These are phyloP conservation scores for Dimocarpus longan DNA, from an alignment of 345 rosid genomes.

Conservation along the genomic window DNA sequence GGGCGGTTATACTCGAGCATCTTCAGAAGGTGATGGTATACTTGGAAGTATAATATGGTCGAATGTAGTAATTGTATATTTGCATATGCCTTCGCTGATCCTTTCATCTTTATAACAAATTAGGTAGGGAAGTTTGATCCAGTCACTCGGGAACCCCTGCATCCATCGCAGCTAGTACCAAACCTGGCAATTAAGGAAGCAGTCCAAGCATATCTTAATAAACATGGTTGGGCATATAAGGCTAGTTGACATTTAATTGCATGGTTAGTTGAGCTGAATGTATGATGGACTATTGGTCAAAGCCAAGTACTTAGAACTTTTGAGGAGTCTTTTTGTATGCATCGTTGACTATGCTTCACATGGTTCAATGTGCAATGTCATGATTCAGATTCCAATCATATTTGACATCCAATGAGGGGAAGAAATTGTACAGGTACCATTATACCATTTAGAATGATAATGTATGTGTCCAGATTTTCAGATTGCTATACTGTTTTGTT, in stretches of 20 bases:
- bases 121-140: slow-evolving; percentile 95
- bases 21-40: slow-evolving; percentile 60
- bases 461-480: background rate
- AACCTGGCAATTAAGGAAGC: slow-evolving; percentile 92
- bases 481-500: no score
- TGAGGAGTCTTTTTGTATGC: background rate
- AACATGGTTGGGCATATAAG: slow-evolving; percentile 86
- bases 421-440: background rate
- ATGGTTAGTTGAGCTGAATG: no score
- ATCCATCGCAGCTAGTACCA: slow-evolving; percentile 54
- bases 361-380: background rate
- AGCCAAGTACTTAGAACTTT: background rate
- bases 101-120: background rate
- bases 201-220: slow-evolving; percentile 69
- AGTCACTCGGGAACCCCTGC: slow-evolving; percentile 64
- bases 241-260: slow-evolving; percentile 19
- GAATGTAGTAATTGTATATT: background rate
- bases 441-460: background rate
- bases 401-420: background rate
- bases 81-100: background rate
- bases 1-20: slow-evolving; percentile 86
- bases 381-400: background rate
- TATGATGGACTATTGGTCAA: background rate
- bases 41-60: background rate
- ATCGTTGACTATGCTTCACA: background rate